phyloP scores from a whole-genome alignment of 2,329 filamentous ascomycete genomes.

The Cyphellophora europaea region DNA sequence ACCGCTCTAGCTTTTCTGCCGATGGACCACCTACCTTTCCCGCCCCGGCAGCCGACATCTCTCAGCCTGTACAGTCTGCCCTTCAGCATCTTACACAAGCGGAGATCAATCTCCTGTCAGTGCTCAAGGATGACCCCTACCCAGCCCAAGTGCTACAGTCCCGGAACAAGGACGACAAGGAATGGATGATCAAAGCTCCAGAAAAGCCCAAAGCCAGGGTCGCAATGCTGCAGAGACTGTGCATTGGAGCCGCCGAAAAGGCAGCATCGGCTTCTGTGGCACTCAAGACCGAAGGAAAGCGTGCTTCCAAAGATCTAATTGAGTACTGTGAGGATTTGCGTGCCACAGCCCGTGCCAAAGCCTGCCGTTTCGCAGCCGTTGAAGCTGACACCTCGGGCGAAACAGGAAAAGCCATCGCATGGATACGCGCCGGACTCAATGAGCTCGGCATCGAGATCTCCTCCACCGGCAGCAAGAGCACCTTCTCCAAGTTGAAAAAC shows the following conservation, averaged over 20 bases:
- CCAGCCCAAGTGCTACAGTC: slow-evolving; percentile 71
- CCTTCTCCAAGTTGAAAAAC: slow-evolving; percentile 13
- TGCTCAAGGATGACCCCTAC: slow-evolving; percentile 91
- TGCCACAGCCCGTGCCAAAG: slow-evolving; percentile 68
- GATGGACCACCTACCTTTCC: slow-evolving; percentile 29
- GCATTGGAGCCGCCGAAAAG: slow-evolving; percentile 80
- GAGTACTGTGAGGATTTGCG: slow-evolving; percentile 69
- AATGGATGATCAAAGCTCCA: slow-evolving; percentile 94
- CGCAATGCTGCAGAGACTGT: slow-evolving; percentile 78
- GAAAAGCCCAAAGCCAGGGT: slow-evolving; percentile 82
- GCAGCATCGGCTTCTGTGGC: slow-evolving; percentile 60
- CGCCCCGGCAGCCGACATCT: slow-evolving; percentile 34
- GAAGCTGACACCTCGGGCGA: slow-evolving; percentile 77
- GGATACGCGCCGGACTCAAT: slow-evolving; percentile 68
- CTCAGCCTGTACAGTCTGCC: slow-evolving; percentile 31
- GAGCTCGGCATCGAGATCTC: slow-evolving; percentile 23
- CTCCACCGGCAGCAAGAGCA: slow-evolving; percentile 7
- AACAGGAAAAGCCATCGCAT: slow-evolving; percentile 76
- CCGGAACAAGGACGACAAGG: slow-evolving; percentile 71
- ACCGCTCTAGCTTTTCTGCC: slow-evolving; percentile 34
- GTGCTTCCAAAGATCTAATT: slow-evolving; percentile 56
- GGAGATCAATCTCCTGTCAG: slow-evolving; percentile 81
- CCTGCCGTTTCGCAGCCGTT: slow-evolving; percentile 82
- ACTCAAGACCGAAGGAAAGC: slow-evolving; percentile 34
- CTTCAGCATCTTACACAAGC: slow-evolving; percentile 57